Percentiles rank a stretch among this genome's conserved stretches.
phyloP scores from a whole-genome alignment of 1,139 yeast species.

The Wickerhamiella pararugosa region DNA sequence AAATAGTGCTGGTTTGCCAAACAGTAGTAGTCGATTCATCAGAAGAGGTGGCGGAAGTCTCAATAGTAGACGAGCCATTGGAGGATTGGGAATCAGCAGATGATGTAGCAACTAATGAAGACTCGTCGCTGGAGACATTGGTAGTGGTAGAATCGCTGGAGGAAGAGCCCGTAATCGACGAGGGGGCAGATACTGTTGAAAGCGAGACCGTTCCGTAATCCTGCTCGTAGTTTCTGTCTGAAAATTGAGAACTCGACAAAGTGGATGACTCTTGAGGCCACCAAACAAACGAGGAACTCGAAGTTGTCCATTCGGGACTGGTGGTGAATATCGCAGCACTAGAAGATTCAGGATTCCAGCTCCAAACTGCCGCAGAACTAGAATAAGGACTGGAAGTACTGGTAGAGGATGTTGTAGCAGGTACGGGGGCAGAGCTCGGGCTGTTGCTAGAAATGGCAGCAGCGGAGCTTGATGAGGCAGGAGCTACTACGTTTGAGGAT shows the following conservation, averaged over 20 bases:
- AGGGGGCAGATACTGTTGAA: not conserved
- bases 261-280: no score
- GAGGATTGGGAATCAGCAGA: not conserved
- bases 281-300: no score
- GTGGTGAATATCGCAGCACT: not conserved
- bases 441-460: not conserved
- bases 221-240: no score
- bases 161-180: not conserved
- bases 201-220: not conserved
- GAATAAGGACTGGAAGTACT: not conserved
- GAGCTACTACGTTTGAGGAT: not conserved
- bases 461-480: not conserved
- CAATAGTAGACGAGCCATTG: not conserved
- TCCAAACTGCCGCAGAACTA: not conserved
- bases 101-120: not conserved
- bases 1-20: not conserved
- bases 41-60: not conserved
- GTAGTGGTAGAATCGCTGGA: not conserved
- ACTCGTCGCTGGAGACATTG: not conserved
- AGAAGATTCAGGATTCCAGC: not conserved
- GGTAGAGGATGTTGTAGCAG: not conserved
- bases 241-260: no score
- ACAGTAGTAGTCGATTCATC: not conserved
- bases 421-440: not conserved
- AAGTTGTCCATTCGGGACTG: no score